Conservation (phyloP, 345 rosid species). For the Rubroshorea leprosula region DNA sequence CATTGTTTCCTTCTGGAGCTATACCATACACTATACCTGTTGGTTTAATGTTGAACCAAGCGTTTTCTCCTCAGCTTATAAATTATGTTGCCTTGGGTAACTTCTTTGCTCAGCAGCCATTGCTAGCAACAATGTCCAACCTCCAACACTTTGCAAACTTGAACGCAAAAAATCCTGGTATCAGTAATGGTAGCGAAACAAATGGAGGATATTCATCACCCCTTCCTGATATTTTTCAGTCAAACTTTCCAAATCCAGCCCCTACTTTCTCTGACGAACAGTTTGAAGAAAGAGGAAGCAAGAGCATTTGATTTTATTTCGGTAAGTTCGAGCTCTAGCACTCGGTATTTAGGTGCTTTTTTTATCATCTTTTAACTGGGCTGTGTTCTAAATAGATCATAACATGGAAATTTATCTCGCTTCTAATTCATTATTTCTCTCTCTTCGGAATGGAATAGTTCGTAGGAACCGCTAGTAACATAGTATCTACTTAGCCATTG, state of each 20-base stretch:
- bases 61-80: conserved; percentile 55
- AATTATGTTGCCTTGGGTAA: conserved; percentile 63
- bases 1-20: conserved; percentile 43
- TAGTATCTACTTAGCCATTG: too few relatives aligned
- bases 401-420: too few relatives aligned
- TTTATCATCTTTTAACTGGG: too few relatives aligned
- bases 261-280: conserved; percentile 54
- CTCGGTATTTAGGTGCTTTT: not conserved
- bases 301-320: conserved; percentile 1
- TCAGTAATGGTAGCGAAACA: conserved; percentile 28
- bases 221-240: conserved; percentile 82
- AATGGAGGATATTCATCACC: conserved; percentile 15
- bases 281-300: conserved; percentile 32
- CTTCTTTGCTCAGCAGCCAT: conserved; percentile 73
- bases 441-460: too few relatives aligned
- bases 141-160: conserved; percentile 63
- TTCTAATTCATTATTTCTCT: too few relatives aligned
- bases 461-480: too few relatives aligned
- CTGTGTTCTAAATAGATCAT: too few relatives aligned
- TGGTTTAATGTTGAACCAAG: conserved; percentile 59
- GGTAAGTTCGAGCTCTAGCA: not conserved
- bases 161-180: conserved; percentile 45
- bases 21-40: conserved; percentile 57
- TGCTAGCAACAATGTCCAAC: conserved; percentile 67
- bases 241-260: conserved; percentile 38